phyloP scores from a whole-genome alignment of 345 rosid species.

The Euphorbia tirucalli region DNA sequence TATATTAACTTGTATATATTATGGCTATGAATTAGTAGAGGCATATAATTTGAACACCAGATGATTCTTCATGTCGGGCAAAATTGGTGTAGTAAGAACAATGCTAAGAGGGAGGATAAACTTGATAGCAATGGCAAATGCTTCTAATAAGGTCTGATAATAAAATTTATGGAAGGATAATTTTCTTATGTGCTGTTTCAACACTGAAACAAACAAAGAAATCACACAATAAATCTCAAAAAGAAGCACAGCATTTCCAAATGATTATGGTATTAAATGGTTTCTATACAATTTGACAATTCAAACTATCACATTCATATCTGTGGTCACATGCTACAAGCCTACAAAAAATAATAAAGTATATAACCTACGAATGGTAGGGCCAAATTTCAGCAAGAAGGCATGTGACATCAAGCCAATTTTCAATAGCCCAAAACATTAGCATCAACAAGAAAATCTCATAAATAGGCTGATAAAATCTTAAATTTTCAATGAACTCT shows the following conservation, averaged over 20 bases:
- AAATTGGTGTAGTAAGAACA: background rate
- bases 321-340: background rate
- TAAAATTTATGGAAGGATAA: too few relatives aligned
- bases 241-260: background rate
- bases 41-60: background rate
- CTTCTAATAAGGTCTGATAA: too few relatives aligned
- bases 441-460: background rate
- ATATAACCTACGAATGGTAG: background rate
- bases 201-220: background rate
- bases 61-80: background rate
- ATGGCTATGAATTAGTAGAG: background rate
- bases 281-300: background rate
- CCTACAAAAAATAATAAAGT: background rate
- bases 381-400: background rate
- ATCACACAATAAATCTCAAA: background rate
- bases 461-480: background rate
- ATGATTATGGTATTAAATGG: background rate
- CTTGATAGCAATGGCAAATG: background rate
- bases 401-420: background rate
- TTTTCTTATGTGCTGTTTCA: background rate
- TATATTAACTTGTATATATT: background rate
- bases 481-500: background rate
- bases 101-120: background rate
- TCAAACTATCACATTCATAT: background rate
- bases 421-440: background rate